phyloP scores from a whole-genome alignment of 805 yeast genomes.

The Starmera caribaea region DNA sequence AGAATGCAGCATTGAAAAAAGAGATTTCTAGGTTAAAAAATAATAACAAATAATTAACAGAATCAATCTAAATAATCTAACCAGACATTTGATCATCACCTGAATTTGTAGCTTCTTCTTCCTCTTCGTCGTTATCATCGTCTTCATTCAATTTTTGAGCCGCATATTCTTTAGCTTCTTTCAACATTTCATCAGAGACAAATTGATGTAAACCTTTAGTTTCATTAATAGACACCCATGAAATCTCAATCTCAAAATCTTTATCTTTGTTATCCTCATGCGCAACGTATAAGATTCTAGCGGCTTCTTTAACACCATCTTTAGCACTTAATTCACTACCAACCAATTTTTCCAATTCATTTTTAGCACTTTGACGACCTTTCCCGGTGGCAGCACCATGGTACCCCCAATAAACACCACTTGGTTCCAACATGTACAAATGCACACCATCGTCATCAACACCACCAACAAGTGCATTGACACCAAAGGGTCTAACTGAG shows the following conservation, averaged over 20 bases:
- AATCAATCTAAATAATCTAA: conserved; percentile 1
- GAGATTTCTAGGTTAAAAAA: background rate
- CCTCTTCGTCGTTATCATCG: conserved; percentile 51
- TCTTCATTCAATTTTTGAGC: conserved; percentile 77
- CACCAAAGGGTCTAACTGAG: conserved; percentile 97
- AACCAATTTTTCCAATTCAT: conserved; percentile 85
- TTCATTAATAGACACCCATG: conserved; percentile 74
- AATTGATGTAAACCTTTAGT: conserved; percentile 74
- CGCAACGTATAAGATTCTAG: conserved; percentile 83
- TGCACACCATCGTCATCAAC: conserved; percentile 86
- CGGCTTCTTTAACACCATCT: conserved; percentile 91
- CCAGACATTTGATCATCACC: conserved; percentile 19
- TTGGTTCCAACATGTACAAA: conserved; percentile 94
- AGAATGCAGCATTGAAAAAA: conserved; percentile 27
- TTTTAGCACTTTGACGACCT: conserved; percentile 97
- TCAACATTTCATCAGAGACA: conserved; percentile 70
- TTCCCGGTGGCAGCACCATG: conserved; percentile 96
- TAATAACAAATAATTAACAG: background rate
- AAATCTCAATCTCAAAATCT: conserved; percentile 88
- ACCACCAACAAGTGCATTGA: conserved; percentile 89
- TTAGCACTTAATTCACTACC: conserved; percentile 55
- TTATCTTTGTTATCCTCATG: conserved; percentile 98
- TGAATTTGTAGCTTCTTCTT: conserved; percentile 3
- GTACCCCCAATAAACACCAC: conserved; percentile 97
- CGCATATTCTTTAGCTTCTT: conserved; percentile 79